Evolutionary conservation across 768 basidiomycete species (phyloP).

Genomic region (Flagelloscypha sp.): DNA sequence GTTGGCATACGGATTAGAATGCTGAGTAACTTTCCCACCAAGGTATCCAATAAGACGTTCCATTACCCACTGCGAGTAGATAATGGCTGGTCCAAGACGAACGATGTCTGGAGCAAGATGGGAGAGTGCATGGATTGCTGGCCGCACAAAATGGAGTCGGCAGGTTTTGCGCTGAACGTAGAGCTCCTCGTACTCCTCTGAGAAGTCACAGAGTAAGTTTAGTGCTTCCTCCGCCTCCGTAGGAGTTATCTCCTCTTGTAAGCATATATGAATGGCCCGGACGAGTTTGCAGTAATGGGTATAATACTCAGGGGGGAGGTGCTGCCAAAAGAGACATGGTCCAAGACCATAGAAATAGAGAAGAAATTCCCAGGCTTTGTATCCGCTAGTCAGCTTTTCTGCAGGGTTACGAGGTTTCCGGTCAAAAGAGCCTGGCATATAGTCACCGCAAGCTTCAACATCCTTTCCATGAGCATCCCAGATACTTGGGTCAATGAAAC

Average conservation of each 20-base stretch:
- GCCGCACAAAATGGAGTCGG: constrained; percentile 14
- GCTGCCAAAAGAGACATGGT: constrained; percentile 16
- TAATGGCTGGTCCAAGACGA: constrained; percentile 11
- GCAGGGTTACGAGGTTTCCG: constrained; percentile 33
- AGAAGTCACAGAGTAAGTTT: constrained; percentile 8
- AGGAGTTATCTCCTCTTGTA: constrained; percentile 10
- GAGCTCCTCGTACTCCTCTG: constrained; percentile 12
- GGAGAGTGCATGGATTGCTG: constrained; percentile 10
- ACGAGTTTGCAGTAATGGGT: constrained; percentile 26
- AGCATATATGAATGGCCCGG: constrained; percentile 15
- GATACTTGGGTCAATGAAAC: constrained; percentile 4
- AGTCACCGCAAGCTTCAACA: constrained; percentile 22
- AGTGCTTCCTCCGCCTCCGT: constrained; percentile 3
- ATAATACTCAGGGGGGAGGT: constrained; percentile 23
- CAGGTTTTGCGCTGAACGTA: constrained; percentile 11
- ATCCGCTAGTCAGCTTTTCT: constrained; percentile 26
- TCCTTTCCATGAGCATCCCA: constrained; percentile 30
- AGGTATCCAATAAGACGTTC: constrained; percentile 14
- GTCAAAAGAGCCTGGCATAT: constrained; percentile 33
- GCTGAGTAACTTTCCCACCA: constrained; percentile 12
- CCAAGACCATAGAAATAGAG: constrained; percentile 21
- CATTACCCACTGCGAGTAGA: constrained; percentile 13
- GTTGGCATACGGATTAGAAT: constrained; percentile 15
- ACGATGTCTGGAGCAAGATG: constrained; percentile 11
- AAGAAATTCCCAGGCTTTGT: constrained; percentile 22